These are phyloP conservation scores for Forsythia suspensa DNA, from an alignment of 257 asterid species.

Conservation along the genomic window DNA sequence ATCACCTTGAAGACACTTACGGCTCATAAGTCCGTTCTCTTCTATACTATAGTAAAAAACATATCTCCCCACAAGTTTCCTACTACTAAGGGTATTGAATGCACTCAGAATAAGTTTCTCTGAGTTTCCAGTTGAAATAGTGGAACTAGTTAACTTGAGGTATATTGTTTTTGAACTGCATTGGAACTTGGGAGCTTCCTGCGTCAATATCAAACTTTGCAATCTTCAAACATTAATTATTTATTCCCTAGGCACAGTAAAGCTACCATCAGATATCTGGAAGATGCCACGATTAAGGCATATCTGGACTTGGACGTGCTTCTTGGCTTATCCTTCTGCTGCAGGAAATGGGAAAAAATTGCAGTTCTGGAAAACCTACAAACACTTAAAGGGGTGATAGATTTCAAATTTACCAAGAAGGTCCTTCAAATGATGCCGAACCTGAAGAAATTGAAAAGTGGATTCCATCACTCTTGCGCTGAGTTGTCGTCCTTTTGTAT, in stretches of 20 bases:
- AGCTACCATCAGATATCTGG: no score
- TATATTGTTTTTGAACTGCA: not conserved
- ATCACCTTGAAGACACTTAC: no score
- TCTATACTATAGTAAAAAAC: not conserved
- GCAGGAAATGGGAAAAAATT: not conserved
- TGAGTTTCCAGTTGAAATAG: not conserved
- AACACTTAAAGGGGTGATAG: not conserved
- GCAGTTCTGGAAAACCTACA: not conserved
- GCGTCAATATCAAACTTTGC: no score
- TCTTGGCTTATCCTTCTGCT: no score
- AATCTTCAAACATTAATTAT: no score
- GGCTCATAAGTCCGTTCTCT: not conserved
- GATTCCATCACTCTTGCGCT: not conserved
- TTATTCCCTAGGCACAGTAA: no score
- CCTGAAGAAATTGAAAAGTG: constrained; percentile 6
- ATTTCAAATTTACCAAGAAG: constrained; percentile 9
- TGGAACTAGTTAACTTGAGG: constrained; percentile 11
- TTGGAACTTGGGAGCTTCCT: no score
- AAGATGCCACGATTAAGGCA: no score
- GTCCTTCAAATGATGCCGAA: not conserved
- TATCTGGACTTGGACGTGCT: no score
- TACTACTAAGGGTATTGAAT: constrained; percentile 20
- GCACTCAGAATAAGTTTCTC: not conserved
- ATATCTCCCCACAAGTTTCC: no score
- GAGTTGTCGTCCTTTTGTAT: no score